Evolutionary conservation across 1,139 yeast genomes (phyloP), one percentile per base, ranked within the genome.

Genomic region (Sugiyamaella japonica): DNA sequence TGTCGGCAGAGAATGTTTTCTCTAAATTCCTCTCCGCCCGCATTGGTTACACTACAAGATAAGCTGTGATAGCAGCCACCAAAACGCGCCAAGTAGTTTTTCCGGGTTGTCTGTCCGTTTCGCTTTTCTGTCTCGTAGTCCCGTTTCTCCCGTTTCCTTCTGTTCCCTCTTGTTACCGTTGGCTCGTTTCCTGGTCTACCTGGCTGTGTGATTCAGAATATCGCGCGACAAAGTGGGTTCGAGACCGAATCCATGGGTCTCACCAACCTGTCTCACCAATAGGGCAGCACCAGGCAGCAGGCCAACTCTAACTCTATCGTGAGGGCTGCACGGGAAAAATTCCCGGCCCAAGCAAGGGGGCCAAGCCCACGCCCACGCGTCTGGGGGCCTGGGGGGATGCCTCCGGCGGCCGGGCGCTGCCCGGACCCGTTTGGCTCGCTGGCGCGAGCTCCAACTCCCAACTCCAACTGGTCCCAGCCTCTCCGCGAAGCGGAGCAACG

Each of bases 1-100:
- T 39, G 39, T 48, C 51, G 10, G 28, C 39, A 29, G 51, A 48
- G 51, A 48, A 48, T 40, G 46, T 29, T 48, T 48, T 48, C 45
- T 48, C 45, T 15, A 48, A 15, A 48, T 48, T 48, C 39, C 16
- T 48, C 38, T 29, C 51, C 38, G 45, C 36, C 49, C 31, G 45
- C 51, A 48, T 48, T 40, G 38, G 16, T 34, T 34, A 34, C 3
- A 34, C 13, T 13, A 34, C 9, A 4, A n/a, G n/a, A 34, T 7
- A 34, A 20, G 25, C 25, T 20, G 25, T 20, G 25, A 20, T 20
- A 20, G 25, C 25, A 20, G 25, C 25, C 5, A 20, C 5, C 3
- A 6, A 4, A 31, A 31, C 36, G 13, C 13, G 36, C 12, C 3
- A 10, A 7, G 36, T 10, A 8, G 36, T 31, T 31, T n/a, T 31